These are phyloP conservation scores for Fusarium sp. DNA, from an alignment of 2,329 filamentous ascomycete genomes.

Conservation along the genomic window DNA sequence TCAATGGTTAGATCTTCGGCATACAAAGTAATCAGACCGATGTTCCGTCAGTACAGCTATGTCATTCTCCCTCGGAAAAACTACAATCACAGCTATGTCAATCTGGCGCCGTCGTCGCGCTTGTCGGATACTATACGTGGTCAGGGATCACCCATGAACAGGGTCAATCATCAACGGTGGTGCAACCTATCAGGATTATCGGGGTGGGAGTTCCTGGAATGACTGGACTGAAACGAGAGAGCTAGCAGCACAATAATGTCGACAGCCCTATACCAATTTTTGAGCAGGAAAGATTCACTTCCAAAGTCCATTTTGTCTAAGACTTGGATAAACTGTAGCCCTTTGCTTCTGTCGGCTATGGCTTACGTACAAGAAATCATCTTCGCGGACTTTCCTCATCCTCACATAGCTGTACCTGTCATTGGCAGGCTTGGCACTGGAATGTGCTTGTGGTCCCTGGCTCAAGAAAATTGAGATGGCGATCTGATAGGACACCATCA, in stretches of 20 bases:
- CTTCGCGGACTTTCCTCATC: slow-evolving; percentile 8
- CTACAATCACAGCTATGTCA: slow-evolving; percentile 30
- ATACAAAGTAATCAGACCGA: neutral
- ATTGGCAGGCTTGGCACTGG: slow-evolving; percentile 30
- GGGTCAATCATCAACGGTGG: slow-evolving; percentile 36
- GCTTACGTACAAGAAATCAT: slow-evolving; percentile 2
- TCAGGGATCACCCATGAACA: slow-evolving; percentile 38
- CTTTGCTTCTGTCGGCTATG: neutral
- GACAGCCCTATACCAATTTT: slow-evolving; percentile 1
- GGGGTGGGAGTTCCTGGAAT: slow-evolving; percentile 1
- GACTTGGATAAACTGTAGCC: neutral
- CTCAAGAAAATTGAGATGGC: slow-evolving; percentile 30
- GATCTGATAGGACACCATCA: slow-evolving; percentile 42
- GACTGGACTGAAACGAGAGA: slow-evolving; percentile 4
- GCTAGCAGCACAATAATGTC: slow-evolving; percentile 1
- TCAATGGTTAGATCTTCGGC: slow-evolving; percentile 3
- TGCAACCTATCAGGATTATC: slow-evolving; percentile 33
- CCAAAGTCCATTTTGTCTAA: neutral
- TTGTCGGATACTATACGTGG: slow-evolving; percentile 16
- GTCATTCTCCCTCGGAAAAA: slow-evolving; percentile 27
- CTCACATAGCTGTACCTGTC: slow-evolving; percentile 15
- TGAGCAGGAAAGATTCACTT: neutral
- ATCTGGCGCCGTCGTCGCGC: slow-evolving; percentile 27
- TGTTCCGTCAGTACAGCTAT: neutral
- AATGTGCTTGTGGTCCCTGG: slow-evolving; percentile 20